Conservation (phyloP, 176 grass and related monocot species). For the Triticum timopheevii region DNA sequence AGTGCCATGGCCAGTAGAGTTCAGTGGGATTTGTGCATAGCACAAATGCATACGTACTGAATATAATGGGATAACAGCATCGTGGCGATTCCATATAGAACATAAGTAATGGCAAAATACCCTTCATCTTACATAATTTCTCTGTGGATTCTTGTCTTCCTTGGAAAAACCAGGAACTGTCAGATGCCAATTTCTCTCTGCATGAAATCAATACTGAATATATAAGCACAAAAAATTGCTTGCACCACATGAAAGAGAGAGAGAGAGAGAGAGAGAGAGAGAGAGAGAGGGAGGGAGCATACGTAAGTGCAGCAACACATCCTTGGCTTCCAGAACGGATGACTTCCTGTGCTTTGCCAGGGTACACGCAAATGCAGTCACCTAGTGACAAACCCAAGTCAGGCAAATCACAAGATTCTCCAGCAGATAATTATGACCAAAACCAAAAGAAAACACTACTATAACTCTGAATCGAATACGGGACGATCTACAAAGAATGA, state of each 20-base stretch:
- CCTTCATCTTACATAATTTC: constrained; percentile 68
- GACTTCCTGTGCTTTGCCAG: constrained; percentile 97
- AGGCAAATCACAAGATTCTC: constrained; percentile 19
- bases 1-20: background rate
- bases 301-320: constrained; percentile 91
- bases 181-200: constrained; percentile 90
- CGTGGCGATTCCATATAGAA: background rate
- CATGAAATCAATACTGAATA: constrained; percentile 21
- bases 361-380: constrained; percentile 75
- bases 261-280: background rate
- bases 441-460: constrained; percentile 16
- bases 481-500: constrained; percentile 7
- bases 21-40: background rate
- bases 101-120: constrained; percentile 1
- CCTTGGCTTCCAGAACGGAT: constrained; percentile 79
- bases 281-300: background rate
- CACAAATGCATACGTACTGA: constrained; percentile 4
- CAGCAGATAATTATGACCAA: constrained; percentile 5
- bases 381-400: constrained; percentile 47
- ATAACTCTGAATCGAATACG: constrained; percentile 7
- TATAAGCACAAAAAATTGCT: constrained; percentile 6
- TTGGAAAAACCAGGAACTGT: constrained; percentile 87
- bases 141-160: constrained; percentile 75
- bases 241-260: background rate
- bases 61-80: background rate